Percentiles rank a stretch among this genome's conserved stretches.
Evolutionary conservation across 306 rosid genomes (phyloP).

Genomic region (Sechiopsis laciniata): DNA sequence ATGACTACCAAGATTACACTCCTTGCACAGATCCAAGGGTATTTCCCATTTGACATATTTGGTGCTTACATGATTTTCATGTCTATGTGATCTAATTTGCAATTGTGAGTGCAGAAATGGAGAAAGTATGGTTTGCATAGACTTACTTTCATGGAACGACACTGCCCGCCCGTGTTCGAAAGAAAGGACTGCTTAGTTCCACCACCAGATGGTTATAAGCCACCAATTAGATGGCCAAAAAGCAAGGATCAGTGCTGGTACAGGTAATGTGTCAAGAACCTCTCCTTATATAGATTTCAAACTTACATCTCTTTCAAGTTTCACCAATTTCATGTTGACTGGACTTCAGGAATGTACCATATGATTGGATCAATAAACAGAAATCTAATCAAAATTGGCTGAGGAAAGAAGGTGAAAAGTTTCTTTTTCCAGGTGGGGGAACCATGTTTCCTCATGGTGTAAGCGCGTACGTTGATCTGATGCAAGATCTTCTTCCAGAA

Average conservation of each 20-base stretch:
- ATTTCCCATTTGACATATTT: slow-evolving; percentile 15
- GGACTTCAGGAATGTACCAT: slow-evolving; percentile 82
- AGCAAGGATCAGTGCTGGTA: slow-evolving; percentile 95
- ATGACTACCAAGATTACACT: slow-evolving; percentile 77
- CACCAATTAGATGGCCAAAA: slow-evolving; percentile 92
- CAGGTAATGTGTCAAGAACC: slow-evolving; percentile 42
- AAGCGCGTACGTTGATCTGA: slow-evolving; percentile 74
- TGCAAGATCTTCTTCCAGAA: slow-evolving; percentile 92
- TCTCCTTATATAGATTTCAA: background rate
- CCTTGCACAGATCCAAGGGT: slow-evolving; percentile 99
- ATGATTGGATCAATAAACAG: slow-evolving; percentile 91
- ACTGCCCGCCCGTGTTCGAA: slow-evolving; percentile 79
- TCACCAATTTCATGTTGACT: slow-evolving; percentile 19
- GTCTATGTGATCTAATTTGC: slow-evolving; percentile 17
- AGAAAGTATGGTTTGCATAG: slow-evolving; percentile 66
- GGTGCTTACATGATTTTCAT: slow-evolving; percentile 22
- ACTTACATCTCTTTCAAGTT: background rate
- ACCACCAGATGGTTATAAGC: slow-evolving; percentile 89
- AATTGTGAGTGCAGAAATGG: slow-evolving; percentile 68
- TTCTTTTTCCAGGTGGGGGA: slow-evolving; percentile 94
- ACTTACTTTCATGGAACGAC: slow-evolving; percentile 91
- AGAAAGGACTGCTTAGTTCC: slow-evolving; percentile 91
- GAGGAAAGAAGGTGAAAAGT: slow-evolving; percentile 91
- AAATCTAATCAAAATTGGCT: slow-evolving; percentile 97
- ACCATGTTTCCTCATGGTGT: slow-evolving; percentile 97